These are phyloP conservation scores for Scutellaria barbata DNA, from an alignment of 257 asterid species.

Conservation along the genomic window DNA sequence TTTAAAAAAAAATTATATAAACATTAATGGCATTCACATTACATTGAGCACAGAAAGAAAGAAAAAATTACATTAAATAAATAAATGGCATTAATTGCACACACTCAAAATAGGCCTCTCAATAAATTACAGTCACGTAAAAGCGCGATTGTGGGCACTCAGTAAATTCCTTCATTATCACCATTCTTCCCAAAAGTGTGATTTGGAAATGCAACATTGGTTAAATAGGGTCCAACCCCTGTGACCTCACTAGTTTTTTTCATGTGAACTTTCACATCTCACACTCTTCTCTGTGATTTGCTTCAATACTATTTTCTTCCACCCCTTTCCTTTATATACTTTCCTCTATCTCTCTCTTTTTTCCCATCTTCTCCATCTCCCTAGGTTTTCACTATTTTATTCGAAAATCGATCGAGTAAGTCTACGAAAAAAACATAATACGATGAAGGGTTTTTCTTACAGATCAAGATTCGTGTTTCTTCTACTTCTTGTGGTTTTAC, in stretches of 20 bases:
- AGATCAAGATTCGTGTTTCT: conserved; percentile 33
- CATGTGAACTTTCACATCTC: conserved; percentile 60
- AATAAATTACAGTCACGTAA: conserved; percentile 46
- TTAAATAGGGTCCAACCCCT: conserved; percentile 38
- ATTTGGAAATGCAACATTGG: conserved; percentile 34
- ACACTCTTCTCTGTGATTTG: conserved; percentile 67
- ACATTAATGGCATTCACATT: conserved; percentile 32
- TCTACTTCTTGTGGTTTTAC: conserved; percentile 41
- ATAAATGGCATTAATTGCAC: conserved; percentile 34
- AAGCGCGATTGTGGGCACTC: conserved; percentile 24
- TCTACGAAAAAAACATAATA: neutral
- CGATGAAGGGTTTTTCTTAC: conserved; percentile 42
- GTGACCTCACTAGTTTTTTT: conserved; percentile 46
- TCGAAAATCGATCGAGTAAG: neutral
- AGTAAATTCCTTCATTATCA: conserved; percentile 41
- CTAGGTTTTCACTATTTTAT: neutral
- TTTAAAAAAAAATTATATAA: too few relatives aligned
- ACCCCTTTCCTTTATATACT: conserved; percentile 43
- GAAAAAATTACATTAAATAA: neutral
- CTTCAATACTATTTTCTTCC: conserved; percentile 49
- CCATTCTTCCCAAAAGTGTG: conserved; percentile 41
- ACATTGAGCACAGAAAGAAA: neutral
- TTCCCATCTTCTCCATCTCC: neutral
- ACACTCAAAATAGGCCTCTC: conserved; percentile 24
- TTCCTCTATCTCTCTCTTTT: neutral